These are phyloP conservation scores for Phytophthora niederhauseri DNA, from an alignment of 352 stramenopile genomes.

Conservation along the genomic window DNA sequence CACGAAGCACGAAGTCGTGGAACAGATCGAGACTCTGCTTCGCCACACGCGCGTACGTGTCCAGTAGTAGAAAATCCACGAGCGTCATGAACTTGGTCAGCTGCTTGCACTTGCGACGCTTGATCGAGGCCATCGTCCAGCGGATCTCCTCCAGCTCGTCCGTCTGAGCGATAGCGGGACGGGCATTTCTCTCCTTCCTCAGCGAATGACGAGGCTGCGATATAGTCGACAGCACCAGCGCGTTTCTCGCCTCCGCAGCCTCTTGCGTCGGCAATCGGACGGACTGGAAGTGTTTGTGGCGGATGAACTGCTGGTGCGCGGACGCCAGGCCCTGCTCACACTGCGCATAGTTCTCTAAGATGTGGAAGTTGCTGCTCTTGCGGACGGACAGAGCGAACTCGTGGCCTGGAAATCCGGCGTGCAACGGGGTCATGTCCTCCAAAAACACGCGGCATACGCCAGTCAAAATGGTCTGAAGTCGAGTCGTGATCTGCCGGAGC, in stretches of 20 bases:
- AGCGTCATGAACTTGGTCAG: conserved; percentile 60
- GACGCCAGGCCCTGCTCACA: conserved; percentile 56
- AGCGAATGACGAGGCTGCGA: background rate
- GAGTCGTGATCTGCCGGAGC: conserved; percentile 26
- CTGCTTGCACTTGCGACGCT: conserved; percentile 56
- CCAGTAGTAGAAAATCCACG: conserved; percentile 65
- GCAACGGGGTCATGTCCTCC: conserved; percentile 38
- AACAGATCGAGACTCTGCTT: conserved; percentile 54
- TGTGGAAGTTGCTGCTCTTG: conserved; percentile 67
- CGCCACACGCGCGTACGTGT: conserved; percentile 43
- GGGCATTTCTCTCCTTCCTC: conserved; percentile 7
- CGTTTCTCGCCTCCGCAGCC: conserved; percentile 27
- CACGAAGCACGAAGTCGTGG: conserved; percentile 42
- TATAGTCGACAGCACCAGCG: conserved; percentile 17
- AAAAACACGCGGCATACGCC: conserved; percentile 47
- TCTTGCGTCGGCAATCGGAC: conserved; percentile 10
- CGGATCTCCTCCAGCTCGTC: conserved; percentile 58
- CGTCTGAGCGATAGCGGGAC: conserved; percentile 1
- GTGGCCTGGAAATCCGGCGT: conserved; percentile 52
- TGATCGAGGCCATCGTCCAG: conserved; percentile 76
- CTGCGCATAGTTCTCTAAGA: conserved; percentile 62
- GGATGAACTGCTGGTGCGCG: conserved; percentile 51
- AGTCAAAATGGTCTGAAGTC: conserved; percentile 47
- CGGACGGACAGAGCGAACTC: conserved; percentile 59
- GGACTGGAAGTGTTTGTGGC: conserved; percentile 60